These are phyloP conservation scores for Talaromyces sp. DNA, from an alignment of 2,329 filamentous ascomycete genomes.

Conservation along the genomic window DNA sequence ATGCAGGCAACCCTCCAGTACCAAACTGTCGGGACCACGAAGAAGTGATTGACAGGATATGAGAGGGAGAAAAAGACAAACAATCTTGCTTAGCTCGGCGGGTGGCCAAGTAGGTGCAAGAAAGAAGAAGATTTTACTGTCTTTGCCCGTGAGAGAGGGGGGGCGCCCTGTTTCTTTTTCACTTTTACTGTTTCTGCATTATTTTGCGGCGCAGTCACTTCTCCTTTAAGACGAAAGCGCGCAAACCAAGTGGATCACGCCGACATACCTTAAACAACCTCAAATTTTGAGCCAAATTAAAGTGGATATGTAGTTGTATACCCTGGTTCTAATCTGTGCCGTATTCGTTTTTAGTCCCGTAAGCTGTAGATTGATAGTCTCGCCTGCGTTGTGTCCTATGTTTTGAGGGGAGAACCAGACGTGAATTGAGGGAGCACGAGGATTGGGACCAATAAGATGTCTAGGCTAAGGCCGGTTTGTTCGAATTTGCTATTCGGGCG, in stretches of 20 bases:
- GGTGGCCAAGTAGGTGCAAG: constrained; percentile 5
- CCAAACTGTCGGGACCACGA: constrained; percentile 18
- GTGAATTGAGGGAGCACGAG: not conserved
- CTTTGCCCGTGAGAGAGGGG: constrained; percentile 4
- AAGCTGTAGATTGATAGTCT: not conserved
- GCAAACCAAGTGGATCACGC: constrained; percentile 8
- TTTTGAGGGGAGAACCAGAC: not conserved
- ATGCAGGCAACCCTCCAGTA: constrained; percentile 17
- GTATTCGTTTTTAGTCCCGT: not conserved
- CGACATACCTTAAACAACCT: constrained; percentile 13
- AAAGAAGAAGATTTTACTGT: not conserved
- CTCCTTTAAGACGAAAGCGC: constrained; percentile 8
- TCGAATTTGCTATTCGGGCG: not conserved
- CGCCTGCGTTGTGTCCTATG: not conserved
- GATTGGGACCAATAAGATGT: not conserved
- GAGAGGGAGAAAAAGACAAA: constrained; percentile 11
- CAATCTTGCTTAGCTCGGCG: constrained; percentile 15
- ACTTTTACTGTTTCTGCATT: constrained; percentile 8
- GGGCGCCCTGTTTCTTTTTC: constrained; percentile 7
- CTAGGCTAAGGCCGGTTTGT: not conserved
- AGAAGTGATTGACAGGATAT: constrained; percentile 15
- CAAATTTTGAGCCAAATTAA: not conserved
- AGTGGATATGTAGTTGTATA: not conserved
- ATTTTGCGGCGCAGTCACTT: constrained; percentile 17
- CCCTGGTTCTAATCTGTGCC: not conserved